Evolutionary conservation across 2,329 filamentous ascomycete genomes (phyloP).

Genomic region (Lachnellula arida): DNA sequence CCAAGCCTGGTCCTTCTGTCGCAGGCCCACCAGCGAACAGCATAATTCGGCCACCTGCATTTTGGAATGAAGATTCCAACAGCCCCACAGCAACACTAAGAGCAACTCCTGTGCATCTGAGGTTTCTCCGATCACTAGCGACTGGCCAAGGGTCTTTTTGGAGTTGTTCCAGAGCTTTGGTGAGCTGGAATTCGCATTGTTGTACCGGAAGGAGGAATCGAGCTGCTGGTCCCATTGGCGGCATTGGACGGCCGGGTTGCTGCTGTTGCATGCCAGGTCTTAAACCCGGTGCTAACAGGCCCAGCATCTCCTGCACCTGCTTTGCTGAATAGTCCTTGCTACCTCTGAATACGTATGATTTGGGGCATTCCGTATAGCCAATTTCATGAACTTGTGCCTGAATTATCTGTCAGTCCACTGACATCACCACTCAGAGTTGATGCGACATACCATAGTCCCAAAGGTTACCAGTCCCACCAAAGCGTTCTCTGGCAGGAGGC

Average conservation of each 20-base stretch:
- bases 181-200: conserved; percentile 95
- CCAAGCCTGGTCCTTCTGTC: conserved; percentile 94
- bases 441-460: conserved; percentile 79
- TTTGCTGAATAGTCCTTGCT: conserved; percentile 98
- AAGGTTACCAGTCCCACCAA: conserved; percentile 81
- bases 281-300: conserved; percentile 65
- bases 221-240: conserved; percentile 74
- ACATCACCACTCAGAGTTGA: neutral
- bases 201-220: conserved; percentile 92
- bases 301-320: conserved; percentile 99
- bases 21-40: conserved; percentile 91
- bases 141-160: conserved; percentile 98
- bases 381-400: conserved; percentile 95
- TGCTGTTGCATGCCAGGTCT: conserved; percentile 67
- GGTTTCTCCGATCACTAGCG: conserved; percentile 81
- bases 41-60: conserved; percentile 94
- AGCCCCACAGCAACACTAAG: conserved; percentile 90
- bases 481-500: conserved; percentile 73
- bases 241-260: conserved; percentile 68
- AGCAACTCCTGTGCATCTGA: conserved; percentile 94
- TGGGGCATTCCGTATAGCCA: conserved; percentile 95
- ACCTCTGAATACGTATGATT: conserved; percentile 96
- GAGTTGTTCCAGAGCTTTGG: conserved; percentile 88
- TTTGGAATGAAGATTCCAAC: conserved; percentile 91
- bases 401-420: neutral